Percentiles rank a stretch among this genome's conserved stretches.
Conservation (phyloP, 176 grass and related monocot genomes). For the Triticum monococcum region DNA sequence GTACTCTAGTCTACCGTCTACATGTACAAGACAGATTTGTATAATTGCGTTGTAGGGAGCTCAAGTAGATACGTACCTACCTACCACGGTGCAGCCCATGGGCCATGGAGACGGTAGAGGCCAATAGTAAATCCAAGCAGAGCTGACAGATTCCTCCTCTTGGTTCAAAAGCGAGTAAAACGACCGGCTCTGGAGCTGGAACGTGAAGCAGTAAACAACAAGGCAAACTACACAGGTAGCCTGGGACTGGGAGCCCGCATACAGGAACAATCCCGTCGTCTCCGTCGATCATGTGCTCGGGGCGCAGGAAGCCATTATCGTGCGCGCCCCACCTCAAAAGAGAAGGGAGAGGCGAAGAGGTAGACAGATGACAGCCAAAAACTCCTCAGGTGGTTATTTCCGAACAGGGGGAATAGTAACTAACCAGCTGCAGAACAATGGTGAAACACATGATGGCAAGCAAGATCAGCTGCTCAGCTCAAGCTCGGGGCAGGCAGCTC, state of each 20-base stretch:
- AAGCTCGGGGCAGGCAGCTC: not conserved
- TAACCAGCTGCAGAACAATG: constrained; percentile 12
- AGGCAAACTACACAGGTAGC: constrained; percentile 23
- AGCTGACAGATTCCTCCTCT: constrained; percentile 41
- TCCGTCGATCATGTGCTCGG: constrained; percentile 45
- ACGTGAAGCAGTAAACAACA: constrained; percentile 46
- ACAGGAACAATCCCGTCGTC: constrained; percentile 11
- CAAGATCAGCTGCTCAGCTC: constrained; percentile 3
- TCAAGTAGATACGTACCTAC: constrained; percentile 16
- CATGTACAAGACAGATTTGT: not conserved
- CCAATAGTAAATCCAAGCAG: constrained; percentile 42
- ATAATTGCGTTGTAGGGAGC: constrained; percentile 7
- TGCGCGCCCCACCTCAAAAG: no score
- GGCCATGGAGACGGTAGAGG: constrained; percentile 12
- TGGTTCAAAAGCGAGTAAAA: not conserved
- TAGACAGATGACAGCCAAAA: not conserved
- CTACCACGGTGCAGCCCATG: constrained; percentile 10
- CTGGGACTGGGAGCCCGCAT: constrained; percentile 4
- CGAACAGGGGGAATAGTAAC: not conserved
- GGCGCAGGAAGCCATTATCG: constrained; percentile 11
- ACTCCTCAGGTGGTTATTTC: not conserved
- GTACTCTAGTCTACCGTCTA: constrained; percentile 8
- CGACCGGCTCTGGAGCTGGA: constrained; percentile 32
- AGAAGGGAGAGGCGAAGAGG: not conserved
- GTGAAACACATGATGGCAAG: not conserved